Base-by-base conservation (phyloP, 345 rosid species). In the Theobroma cacao region DNA sequence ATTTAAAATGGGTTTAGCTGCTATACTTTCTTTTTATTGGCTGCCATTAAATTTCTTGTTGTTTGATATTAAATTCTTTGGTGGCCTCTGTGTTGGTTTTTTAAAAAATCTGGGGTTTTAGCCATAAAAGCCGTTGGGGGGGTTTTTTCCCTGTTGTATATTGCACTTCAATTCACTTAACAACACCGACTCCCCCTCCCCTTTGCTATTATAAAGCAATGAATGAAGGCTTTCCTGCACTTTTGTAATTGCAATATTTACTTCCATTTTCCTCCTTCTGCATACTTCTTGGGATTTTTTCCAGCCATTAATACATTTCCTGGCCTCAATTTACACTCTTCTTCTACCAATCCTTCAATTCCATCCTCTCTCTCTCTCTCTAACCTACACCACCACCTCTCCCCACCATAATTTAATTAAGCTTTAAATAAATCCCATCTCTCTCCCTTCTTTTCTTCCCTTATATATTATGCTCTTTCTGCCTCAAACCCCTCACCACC, bases 11-110 rank as follows among this genome's bases (percentile, higher is more conserved):
- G 60, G 58, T 66, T 78, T 77, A 80, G 78, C 80, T 78, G 88
- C 81, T 77, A 40, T 62, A 41, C 59, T 82, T 80, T 38, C 80
- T 68, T 83, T 78, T 83, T 63, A 86, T 88, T 86, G 86, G 90
- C 86, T 86, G 93, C 85, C 80, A 89, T 86, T 91, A 80, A 91
- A 88, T 88, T 84, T 82, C 75, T 90, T 86, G 88, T 85, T 84
- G 84, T 77, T 87, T 85, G 84, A 79, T 81, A 88, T 82, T 90
- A 84, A 91, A 85, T 86, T 87, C 81, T 80, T 82, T 71, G 87
- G 83, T 85, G 87, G 82, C 22, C 22, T 60, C 22, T 30, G 24
- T 84, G 87, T 48, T 80, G 84, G 79, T 80, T 43, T 61, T 80
- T 80, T 40, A 10, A 12, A 85, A 69, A 76, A 72, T 77, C 72